phyloP scores from a whole-genome alignment of 2,329 filamentous ascomycete species.

The Ascochyta viciae-villosae region DNA sequence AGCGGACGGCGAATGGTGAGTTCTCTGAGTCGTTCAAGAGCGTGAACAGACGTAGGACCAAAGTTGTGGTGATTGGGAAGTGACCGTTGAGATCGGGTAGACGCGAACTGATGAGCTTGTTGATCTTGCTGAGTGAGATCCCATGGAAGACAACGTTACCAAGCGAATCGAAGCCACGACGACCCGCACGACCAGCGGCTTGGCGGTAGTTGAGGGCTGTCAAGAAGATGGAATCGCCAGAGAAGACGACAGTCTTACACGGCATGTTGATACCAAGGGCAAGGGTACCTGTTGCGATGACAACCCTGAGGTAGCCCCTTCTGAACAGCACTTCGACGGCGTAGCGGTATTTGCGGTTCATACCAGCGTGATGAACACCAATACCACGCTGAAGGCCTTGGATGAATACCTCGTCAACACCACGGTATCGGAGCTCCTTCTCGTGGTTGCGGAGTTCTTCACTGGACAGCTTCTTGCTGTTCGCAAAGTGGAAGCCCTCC shows the following conservation, averaged over 20 bases:
- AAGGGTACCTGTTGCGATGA: slow-evolving; percentile 77
- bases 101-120: slow-evolving; percentile 74
- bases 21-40: slow-evolving; percentile 71
- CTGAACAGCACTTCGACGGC: slow-evolving; percentile 77
- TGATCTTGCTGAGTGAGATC: slow-evolving; percentile 66
- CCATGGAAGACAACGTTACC: slow-evolving; percentile 82
- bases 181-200: slow-evolving; percentile 77
- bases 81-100: slow-evolving; percentile 78
- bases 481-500: slow-evolving; percentile 70
- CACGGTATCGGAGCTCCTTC: slow-evolving; percentile 58
- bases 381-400: slow-evolving; percentile 70
- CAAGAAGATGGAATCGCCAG: slow-evolving; percentile 74
- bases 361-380: slow-evolving; percentile 79
- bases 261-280: slow-evolving; percentile 76
- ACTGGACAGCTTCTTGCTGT: slow-evolving; percentile 63
- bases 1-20: slow-evolving; percentile 66
- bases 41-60: slow-evolving; percentile 73
- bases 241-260: slow-evolving; percentile 81
- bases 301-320: slow-evolving; percentile 71
- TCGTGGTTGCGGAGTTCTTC: slow-evolving; percentile 66
- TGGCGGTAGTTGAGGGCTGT: slow-evolving; percentile 80
- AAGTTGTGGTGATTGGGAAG: slow-evolving; percentile 77
- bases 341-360: slow-evolving; percentile 80
- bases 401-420: slow-evolving; percentile 62
- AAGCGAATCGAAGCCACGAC: slow-evolving; percentile 80